These are phyloP conservation scores for Leishmania amazonensis DNA, from an alignment of 208 protist species.

Conservation along the genomic window DNA sequence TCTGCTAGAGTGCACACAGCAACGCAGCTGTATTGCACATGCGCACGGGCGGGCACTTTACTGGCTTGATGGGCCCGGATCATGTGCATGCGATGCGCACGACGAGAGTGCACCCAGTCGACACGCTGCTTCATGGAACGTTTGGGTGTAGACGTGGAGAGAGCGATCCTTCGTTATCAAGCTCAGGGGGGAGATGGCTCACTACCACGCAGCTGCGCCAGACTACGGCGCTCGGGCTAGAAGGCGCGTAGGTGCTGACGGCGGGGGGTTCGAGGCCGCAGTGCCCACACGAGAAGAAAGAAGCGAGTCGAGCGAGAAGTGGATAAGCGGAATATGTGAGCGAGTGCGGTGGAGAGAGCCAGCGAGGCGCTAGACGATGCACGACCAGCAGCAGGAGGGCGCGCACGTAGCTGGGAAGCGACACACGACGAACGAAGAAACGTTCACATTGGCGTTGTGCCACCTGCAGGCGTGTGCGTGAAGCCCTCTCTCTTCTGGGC, in stretches of 20 bases:
- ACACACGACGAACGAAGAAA: background rate
- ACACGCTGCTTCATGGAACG: too few species aligned
- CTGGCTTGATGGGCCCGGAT: accelerated
- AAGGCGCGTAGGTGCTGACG: background rate
- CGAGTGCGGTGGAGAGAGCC: background rate
- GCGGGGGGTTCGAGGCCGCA: background rate
- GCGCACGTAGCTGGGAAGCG: background rate
- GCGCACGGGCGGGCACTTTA: background rate
- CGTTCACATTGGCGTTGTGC: too few species aligned
- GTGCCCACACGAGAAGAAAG: background rate
- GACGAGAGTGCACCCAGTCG: too few species aligned
- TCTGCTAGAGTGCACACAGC: background rate
- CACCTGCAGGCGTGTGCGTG: background rate
- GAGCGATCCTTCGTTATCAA: background rate
- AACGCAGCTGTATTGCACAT: background rate
- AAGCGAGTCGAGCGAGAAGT: background rate
- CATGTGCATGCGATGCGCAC: too few species aligned
- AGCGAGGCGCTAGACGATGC: background rate
- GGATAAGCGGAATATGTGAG: background rate
- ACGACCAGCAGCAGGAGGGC: background rate
- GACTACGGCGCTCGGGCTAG: background rate
- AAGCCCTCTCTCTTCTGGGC: background rate
- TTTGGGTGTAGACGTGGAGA: background rate
- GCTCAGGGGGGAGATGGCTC: background rate
- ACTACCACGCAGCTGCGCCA: background rate